A percentile compares a stretch with the other conserved stretches of the same genome.
phyloP scores from a whole-genome alignment of 169 alveolate genomes.

The Pseudocohnilembus persalinus region DNA sequence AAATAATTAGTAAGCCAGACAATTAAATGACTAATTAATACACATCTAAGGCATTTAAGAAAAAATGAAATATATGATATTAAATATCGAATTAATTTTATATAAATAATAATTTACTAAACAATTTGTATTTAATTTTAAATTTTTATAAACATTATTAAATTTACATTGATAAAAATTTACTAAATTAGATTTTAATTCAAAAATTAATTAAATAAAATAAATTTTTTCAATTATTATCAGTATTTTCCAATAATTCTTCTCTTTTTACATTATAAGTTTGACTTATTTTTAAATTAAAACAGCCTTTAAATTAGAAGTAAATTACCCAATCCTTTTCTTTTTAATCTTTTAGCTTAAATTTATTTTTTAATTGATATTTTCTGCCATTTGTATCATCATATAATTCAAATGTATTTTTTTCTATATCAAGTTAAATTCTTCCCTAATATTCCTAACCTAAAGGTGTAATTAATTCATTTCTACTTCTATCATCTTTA shows the following conservation, averaged over 20 bases:
- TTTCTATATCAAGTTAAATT: not conserved
- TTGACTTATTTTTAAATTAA: too few species aligned
- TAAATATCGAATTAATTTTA: too few species aligned
- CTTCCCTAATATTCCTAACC: not conserved
- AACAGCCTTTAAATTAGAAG: not conserved
- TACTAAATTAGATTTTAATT: too few species aligned
- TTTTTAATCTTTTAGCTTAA: too few species aligned
- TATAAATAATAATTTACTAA: too few species aligned
- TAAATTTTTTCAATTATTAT: not conserved
- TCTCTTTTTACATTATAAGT: not conserved
- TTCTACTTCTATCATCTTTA: not conserved
- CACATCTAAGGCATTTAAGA: not conserved
- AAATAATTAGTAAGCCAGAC: not conserved
- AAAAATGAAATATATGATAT: too few species aligned
- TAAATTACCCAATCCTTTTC: not conserved
- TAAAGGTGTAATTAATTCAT: too few species aligned
- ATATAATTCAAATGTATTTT: not conserved
- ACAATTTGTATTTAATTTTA: too few species aligned
- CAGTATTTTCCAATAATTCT: not conserved
- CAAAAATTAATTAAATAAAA: too few species aligned
- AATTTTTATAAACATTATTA: too few species aligned
- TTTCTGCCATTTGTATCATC: not conserved
- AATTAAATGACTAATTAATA: not conserved
- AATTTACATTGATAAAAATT: too few species aligned
- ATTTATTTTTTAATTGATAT: too few species aligned